Conservation (phyloP, 1,284 basidiomycete species). For the Thelephora terrestris region DNA sequence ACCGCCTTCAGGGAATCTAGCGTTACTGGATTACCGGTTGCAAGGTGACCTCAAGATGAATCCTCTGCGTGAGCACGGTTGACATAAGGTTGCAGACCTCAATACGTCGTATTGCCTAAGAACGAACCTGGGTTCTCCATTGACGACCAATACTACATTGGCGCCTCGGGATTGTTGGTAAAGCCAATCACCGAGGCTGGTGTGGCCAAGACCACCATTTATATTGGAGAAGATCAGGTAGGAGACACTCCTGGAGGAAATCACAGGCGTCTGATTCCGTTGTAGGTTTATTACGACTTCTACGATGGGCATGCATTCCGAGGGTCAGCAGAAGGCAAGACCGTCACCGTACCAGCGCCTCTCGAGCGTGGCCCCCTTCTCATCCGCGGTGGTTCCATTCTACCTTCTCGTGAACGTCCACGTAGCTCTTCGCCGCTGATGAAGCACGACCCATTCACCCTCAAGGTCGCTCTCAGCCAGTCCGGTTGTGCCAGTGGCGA, state of each 20-base stretch:
- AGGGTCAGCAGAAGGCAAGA: constrained; percentile 50
- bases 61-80: neutral
- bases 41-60: constrained; percentile 43
- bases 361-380: constrained; percentile 80
- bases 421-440: constrained; percentile 82
- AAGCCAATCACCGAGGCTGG: constrained; percentile 84
- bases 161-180: constrained; percentile 80
- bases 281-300: constrained; percentile 93
- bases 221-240: constrained; percentile 83
- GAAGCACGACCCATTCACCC: constrained; percentile 89
- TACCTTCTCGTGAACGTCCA: constrained; percentile 81
- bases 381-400: constrained; percentile 86
- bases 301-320: constrained; percentile 64
- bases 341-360: constrained; percentile 67
- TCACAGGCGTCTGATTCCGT: neutral
- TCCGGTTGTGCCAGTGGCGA: constrained; percentile 64
- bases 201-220: constrained; percentile 63
- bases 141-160: constrained; percentile 94
- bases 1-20: constrained; percentile 88
- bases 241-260: constrained; percentile 7
- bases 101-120: constrained; percentile 88
- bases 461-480: constrained; percentile 74
- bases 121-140: constrained; percentile 79
- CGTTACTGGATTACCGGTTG: constrained; percentile 68
- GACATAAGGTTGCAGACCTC: constrained; percentile 49